A percentile compares a stretch with the other conserved stretches of the same genome.
Conservation (phyloP, 805 yeast genomes). For the Kluyveromyces dobzhanskii region DNA sequence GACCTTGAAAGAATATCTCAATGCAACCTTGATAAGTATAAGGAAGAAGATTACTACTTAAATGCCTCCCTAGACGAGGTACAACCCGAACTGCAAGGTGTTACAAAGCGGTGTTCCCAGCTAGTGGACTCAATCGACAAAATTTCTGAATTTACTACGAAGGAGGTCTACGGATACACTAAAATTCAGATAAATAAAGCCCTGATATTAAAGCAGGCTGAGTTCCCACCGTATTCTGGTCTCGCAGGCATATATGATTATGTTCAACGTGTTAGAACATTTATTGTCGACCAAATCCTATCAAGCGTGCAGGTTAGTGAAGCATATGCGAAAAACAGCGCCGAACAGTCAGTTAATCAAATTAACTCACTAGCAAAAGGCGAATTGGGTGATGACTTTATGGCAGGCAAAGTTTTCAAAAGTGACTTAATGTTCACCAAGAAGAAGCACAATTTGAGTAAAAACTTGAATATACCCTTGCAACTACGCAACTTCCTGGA, state of each 20-base stretch:
- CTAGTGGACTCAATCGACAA: conserved; percentile 53
- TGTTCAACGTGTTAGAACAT: conserved; percentile 59
- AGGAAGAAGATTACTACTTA: conserved; percentile 40
- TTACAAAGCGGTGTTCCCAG: conserved; percentile 42
- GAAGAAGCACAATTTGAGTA: conserved; percentile 50
- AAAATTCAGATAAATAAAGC: conserved; percentile 43
- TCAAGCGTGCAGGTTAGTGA: conserved; percentile 61
- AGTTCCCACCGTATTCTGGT: conserved; percentile 48
- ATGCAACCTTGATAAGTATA: conserved; percentile 50
- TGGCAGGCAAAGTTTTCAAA: conserved; percentile 53
- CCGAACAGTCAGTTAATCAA: conserved; percentile 51
- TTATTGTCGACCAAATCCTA: conserved; percentile 57
- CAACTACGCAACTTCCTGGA: conserved; percentile 72
- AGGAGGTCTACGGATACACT: conserved; percentile 53
- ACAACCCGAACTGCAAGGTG: conserved; percentile 54
- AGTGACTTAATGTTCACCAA: conserved; percentile 79
- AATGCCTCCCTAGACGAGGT: conserved; percentile 44
- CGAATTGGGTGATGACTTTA: conserved; percentile 54
- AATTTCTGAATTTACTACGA: conserved; percentile 52
- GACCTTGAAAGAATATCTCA: conserved; percentile 58
- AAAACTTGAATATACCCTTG: conserved; percentile 51
- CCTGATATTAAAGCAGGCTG: conserved; percentile 31
- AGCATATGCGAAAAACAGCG: conserved; percentile 51
- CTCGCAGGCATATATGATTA: conserved; percentile 57
- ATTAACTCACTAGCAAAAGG: conserved; percentile 56